phyloP scores from a whole-genome alignment of 495 filamentous ascomycete species.

The Aspergillus affinis region DNA sequence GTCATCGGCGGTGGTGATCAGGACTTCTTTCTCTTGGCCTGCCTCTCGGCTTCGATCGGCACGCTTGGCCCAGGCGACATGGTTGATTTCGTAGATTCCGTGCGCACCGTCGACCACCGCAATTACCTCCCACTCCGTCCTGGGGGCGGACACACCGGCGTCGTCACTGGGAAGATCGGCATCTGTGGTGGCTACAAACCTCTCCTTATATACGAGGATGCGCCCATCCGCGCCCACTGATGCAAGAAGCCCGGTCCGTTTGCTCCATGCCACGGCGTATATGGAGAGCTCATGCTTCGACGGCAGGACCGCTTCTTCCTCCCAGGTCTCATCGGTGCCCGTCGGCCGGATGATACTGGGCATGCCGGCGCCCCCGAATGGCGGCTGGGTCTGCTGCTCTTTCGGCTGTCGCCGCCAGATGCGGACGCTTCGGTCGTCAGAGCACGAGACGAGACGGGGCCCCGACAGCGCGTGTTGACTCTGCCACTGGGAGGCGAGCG shows the following conservation, averaged over 20 bases:
- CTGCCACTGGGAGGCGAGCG: conserved; percentile 36
- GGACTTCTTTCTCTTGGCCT: conserved; percentile 62
- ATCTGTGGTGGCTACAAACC: conserved; percentile 35
- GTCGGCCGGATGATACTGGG: conserved; percentile 79
- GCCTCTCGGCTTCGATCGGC: conserved; percentile 36
- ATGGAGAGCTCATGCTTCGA: conserved; percentile 73
- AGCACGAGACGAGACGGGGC: conserved; percentile 71
- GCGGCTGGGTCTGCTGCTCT: conserved; percentile 32
- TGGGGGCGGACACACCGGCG: conserved; percentile 11
- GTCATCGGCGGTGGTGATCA: conserved; percentile 80
- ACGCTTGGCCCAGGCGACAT: conserved; percentile 70
- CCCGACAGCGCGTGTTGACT: conserved; percentile 47
- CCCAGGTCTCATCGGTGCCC: conserved; percentile 76
- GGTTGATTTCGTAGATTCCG: conserved; percentile 90
- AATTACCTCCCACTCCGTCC: conserved; percentile 66
- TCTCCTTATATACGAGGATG: conserved; percentile 77
- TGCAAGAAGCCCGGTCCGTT: conserved; percentile 68
- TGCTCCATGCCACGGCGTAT: conserved; percentile 81
- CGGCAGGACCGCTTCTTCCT: conserved; percentile 68
- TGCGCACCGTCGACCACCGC: conserved; percentile 69
- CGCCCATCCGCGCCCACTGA: conserved; percentile 84
- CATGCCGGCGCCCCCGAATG: conserved; percentile 43
- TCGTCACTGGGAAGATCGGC: conserved; percentile 25
- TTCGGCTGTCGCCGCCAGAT: conserved; percentile 72
- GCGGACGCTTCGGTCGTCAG: conserved; percentile 73